These are phyloP conservation scores for Gleditsia sinensis DNA, from an alignment of 306 rosid species.

Conservation along the genomic window DNA sequence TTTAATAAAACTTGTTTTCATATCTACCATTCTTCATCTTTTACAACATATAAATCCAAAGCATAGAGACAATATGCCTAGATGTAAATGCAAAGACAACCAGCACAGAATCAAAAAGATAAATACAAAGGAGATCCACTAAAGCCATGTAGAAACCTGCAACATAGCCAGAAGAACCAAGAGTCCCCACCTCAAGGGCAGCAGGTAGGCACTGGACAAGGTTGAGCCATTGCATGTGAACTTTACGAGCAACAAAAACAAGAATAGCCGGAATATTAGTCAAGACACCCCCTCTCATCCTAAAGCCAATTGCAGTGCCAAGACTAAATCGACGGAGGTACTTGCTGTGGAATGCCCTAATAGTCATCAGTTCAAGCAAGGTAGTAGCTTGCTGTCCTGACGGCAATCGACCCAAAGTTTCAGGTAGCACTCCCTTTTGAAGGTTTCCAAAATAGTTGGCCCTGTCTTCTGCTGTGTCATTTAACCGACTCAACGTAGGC, in stretches of 20 bases:
- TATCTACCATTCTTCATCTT: not conserved
- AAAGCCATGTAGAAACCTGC: constrained; percentile 59
- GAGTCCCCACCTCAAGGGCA: constrained; percentile 93
- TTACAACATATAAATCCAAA: constrained; percentile 21
- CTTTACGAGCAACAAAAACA: constrained; percentile 94
- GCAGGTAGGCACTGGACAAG: constrained; percentile 84
- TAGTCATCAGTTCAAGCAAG: constrained; percentile 97
- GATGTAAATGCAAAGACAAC: constrained; percentile 21
- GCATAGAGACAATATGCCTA: constrained; percentile 10
- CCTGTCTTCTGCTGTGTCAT: constrained; percentile 89
- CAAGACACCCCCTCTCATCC: constrained; percentile 83
- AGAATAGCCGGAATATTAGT: constrained; percentile 97
- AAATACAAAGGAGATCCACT: constrained; percentile 33
- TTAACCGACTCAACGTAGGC: constrained; percentile 91
- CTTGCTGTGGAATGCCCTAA: constrained; percentile 99
- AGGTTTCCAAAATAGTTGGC: constrained; percentile 90
- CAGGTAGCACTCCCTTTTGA: constrained; percentile 96
- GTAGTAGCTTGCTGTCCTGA: constrained; percentile 95
- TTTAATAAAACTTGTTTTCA: constrained; percentile 12
- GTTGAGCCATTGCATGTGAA: constrained; percentile 94
- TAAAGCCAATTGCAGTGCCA: constrained; percentile 98
- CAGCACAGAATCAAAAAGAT: constrained; percentile 7
- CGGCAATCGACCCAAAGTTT: constrained; percentile 83
- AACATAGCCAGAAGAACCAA: constrained; percentile 52
- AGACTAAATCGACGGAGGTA: constrained; percentile 86